Evolutionary conservation across 495 filamentous ascomycete genomes (phyloP), one percentile per base, ranked within the genome.

Genomic region (Neurospora sp.): DNA sequence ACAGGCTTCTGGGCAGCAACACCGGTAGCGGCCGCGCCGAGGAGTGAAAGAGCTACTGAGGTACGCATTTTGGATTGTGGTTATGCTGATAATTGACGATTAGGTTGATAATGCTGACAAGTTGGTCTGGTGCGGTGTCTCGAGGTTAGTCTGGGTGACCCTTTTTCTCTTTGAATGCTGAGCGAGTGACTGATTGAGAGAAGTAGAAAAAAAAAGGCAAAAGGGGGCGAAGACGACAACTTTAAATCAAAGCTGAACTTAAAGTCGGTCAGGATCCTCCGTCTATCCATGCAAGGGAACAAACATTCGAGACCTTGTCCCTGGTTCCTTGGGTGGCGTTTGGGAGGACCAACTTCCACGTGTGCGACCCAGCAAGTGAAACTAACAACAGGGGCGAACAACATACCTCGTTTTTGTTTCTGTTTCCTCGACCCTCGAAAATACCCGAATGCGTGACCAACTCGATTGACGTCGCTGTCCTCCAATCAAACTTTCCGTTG

Each of bases 41-140:
- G 41, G 42, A 72, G 27, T 14, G 71, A 69, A 23, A 39, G 12
- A 41, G 71, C 44, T 37, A 27, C n/a, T 20, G 71, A 70, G 35
- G 71, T 39, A n/a, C 42, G 44, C 71, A 72, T 72, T 59, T 72
- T 72, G 71, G 31, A 31, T 42, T n/a, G 23, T 46, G 70, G 39
- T 44, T 71, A 27, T 54, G 20, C 9, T 66, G 54, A 31, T 5
- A 18, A 66, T 66, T 14, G 54, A 66, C 27, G 54, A 35, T 66
- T 35, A 66, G 14, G 27, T 35, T 66, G 54, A 37, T 35, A 37
- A 66, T 35, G 54, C 3, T 66, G 54, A 18, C 14, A 66, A 66
- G 54, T 9, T 16, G 27, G 12, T 35, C 54, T 66, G 27, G 31
- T 66, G 54, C 54, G 27, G 7, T 18, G 14, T 66, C 54, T 35